phyloP scores from a whole-genome alignment of 306 rosid genomes.

The Cicer pinnatifidum region DNA sequence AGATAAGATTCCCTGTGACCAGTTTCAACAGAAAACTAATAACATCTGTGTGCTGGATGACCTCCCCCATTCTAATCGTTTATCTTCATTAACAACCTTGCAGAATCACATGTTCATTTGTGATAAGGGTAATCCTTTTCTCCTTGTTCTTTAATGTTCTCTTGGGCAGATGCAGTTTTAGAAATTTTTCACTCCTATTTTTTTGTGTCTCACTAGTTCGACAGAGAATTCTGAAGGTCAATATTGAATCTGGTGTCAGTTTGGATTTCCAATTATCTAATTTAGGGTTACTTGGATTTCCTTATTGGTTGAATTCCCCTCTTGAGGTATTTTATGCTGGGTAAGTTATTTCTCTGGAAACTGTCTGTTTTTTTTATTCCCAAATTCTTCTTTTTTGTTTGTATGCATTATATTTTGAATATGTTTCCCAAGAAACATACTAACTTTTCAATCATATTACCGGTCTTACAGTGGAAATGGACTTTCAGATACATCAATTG shows the following conservation, averaged over 20 bases:
- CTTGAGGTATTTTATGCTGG: slow-evolving; percentile 59
- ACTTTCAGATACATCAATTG: slow-evolving; percentile 52
- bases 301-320: slow-evolving; percentile 75
- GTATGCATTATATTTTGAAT: slow-evolving; percentile 26
- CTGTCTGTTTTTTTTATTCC: slow-evolving; percentile 14
- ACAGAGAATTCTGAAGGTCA: slow-evolving; percentile 75
- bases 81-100: slow-evolving; percentile 69
- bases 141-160: slow-evolving; percentile 14
- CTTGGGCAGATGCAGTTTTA: slow-evolving; percentile 29
- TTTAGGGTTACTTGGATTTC: slow-evolving; percentile 81
- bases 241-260: slow-evolving; percentile 55
- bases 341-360: slow-evolving; percentile 55
- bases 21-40: slow-evolving; percentile 56
- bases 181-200: slow-evolving; percentile 42
- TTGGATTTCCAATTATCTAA: slow-evolving; percentile 71
- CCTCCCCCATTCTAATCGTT: slow-evolving; percentile 61
- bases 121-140: slow-evolving; percentile 66
- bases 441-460: slow-evolving; percentile 39
- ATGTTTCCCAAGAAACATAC: slow-evolving; percentile 25
- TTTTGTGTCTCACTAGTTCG: slow-evolving; percentile 65
- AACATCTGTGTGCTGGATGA: slow-evolving; percentile 47
- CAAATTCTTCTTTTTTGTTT: slow-evolving; percentile 13
- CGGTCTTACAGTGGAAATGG: slow-evolving; percentile 63
- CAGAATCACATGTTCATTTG: slow-evolving; percentile 67
- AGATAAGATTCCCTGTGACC: slow-evolving; percentile 58